Evolutionary conservation across 148 eudicot genomes (phyloP).

Genomic region (Amaranthus cruentus): DNA sequence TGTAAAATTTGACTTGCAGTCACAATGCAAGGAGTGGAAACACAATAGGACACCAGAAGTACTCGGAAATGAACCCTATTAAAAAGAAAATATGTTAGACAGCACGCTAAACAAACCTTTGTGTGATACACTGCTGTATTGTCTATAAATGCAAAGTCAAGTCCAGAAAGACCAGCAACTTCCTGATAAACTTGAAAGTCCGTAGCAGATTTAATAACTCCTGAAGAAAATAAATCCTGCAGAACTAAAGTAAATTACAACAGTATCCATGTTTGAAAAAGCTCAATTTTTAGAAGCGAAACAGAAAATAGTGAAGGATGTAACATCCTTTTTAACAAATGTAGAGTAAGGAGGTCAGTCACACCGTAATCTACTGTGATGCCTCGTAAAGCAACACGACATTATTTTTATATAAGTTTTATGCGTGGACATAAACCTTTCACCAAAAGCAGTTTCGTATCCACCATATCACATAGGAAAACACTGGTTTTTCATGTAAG

Average conservation of each 20-base stretch:
- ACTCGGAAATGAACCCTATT: not conserved
- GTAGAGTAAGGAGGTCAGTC: too few relatives aligned
- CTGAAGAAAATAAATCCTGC: conserved; percentile 91
- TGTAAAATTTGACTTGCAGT: too few relatives aligned
- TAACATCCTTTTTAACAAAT: not conserved
- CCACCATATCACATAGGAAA: not conserved
- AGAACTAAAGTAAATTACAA: conserved; percentile 26
- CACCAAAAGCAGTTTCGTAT: too few relatives aligned
- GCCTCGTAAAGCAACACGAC: too few relatives aligned
- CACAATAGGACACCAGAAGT: too few relatives aligned
- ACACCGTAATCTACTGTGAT: too few relatives aligned
- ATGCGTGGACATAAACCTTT: too few relatives aligned
- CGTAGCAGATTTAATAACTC: conserved; percentile 84
- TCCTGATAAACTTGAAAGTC: conserved; percentile 96
- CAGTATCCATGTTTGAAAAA: conserved; percentile 3
- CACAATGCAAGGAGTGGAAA: too few relatives aligned
- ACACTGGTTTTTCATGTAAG: not conserved
- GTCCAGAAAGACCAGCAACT: conserved; percentile 89
- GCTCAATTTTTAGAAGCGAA: not conserved
- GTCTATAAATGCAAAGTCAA: conserved; percentile 86
- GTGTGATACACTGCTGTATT: conserved; percentile 96
- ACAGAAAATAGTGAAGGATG: not conserved
- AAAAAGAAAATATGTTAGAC: not conserved
- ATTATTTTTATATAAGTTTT: too few relatives aligned
- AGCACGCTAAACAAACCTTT: conserved; percentile 45